Evolutionary conservation across 257 asterid genomes (phyloP).

Genomic region (Solanum gandarillasii): DNA sequence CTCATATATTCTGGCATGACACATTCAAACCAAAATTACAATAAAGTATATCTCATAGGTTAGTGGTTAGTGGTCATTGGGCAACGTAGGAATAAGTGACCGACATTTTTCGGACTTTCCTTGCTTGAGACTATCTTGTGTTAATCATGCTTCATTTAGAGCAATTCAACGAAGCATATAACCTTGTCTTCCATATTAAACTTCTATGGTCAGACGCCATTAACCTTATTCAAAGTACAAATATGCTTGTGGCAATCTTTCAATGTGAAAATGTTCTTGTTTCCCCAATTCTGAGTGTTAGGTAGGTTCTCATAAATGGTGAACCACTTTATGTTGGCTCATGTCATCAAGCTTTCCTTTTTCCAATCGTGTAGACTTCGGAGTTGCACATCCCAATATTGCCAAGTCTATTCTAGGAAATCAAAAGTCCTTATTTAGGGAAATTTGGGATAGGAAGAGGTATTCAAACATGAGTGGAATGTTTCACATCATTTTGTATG

Average conservation of each 20-base stretch:
- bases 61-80: not conserved
- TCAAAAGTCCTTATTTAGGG: not conserved
- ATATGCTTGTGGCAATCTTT: not conserved
- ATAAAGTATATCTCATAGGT: not conserved
- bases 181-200: not conserved
- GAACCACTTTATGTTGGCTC: not conserved
- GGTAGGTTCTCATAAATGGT: not conserved
- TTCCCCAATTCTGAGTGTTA: not conserved
- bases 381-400: not conserved
- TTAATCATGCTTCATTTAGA: not conserved
- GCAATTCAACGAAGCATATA: not conserved
- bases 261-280: not conserved
- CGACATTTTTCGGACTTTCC: not conserved
- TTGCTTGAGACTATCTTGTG: not conserved
- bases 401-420: not conserved
- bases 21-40: not conserved
- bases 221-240: not conserved
- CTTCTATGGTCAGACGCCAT: not conserved
- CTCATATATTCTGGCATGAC: not conserved
- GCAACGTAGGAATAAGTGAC: not conserved
- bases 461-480: not conserved
- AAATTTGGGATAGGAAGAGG: not conserved
- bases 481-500: not conserved
- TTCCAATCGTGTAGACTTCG: not conserved
- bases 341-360: not conserved